A percentile compares a stretch with the other conserved stretches of the same genome.
These are phyloP conservation scores for Tympanopsis confertula DNA, from an alignment of 2,329 filamentous ascomycete species.

Conservation along the genomic window DNA sequence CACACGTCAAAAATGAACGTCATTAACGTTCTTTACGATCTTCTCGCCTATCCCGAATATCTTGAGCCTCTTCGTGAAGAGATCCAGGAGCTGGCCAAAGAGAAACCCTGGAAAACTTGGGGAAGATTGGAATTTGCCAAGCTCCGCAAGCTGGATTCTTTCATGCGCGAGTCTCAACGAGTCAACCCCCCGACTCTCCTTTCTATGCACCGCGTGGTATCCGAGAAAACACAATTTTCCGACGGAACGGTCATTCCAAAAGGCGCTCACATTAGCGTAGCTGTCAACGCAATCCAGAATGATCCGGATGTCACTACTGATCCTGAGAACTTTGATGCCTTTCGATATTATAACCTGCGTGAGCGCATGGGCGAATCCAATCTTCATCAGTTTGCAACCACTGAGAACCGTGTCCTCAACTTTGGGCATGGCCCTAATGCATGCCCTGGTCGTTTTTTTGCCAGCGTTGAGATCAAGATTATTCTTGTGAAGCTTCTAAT, in stretches of 20 bases:
- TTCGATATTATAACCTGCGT: constrained; percentile 18
- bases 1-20: no score
- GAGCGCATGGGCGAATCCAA: constrained; percentile 13
- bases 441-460: constrained; percentile 20
- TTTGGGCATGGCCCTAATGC: constrained; percentile 23
- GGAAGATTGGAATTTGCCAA: background rate
- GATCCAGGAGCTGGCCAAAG: background rate
- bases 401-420: constrained; percentile 13
- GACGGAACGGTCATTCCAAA: background rate
- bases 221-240: background rate
- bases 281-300: constrained; percentile 10
- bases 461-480: constrained; percentile 15
- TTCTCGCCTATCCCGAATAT: background rate
- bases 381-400: constrained; percentile 15
- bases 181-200: background rate
- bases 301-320: constrained; percentile 15
- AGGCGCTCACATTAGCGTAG: background rate
- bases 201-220: background rate
- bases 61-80: background rate
- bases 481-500: constrained; percentile 12
- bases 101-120: no score
- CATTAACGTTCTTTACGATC: background rate
- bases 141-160: background rate
- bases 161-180: background rate
- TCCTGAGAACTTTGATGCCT: constrained; percentile 17